Evolutionary conservation across 2,329 filamentous ascomycete species (phyloP), one percentile per base, ranked within the genome.

Genomic region (Colletotrichum navitas): DNA sequence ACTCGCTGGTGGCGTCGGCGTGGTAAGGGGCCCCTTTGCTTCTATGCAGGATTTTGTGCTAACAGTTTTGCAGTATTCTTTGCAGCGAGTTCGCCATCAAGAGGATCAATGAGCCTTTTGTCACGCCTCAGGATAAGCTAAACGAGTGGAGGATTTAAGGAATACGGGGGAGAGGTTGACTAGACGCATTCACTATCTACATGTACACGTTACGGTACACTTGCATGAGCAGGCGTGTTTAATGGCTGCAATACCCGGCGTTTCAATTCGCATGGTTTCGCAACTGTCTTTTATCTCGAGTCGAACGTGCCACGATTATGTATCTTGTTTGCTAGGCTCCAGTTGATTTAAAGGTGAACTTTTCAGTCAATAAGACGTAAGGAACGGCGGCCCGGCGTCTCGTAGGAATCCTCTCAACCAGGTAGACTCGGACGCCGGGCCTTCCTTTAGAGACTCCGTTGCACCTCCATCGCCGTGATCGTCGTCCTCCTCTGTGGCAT

Each of bases 1-100:
- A 99, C 84, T 93, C 90, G n/a, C 82, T 98, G 76, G 93, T 99
- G 73, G 96, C 94, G 55, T 93, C 93, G 71, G 91, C 93, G 79
- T 99, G 95, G 94, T 97, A 82, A 82, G 87, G 82, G 63, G 63
- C 39, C 3, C 62, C 45, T 66, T 62, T 45, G 14, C 5, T 26
- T 41, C 5, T 4, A n/a, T 29, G 26, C 21, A 36, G 55, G 24
- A 29, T 11, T 21, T 7, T 4, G 1, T 62, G 66, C 77, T 80
- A 73, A 79, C 71, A 14, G 14, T 51, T 66, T 26, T 58, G 36
- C 76, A 96, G 95, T 85, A 94, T 98, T 66, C 84, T 99, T 26
- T 99, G 96, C 81, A 95, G 94, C 79, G 96, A 99, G 75, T 90
- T 97, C 82, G 96, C 95, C 3, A 97, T 99, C 78, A 97, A 95